Base-by-base conservation (phyloP, 768 basidiomycete species). In the Rhizopogon vesiculosus region DNA sequence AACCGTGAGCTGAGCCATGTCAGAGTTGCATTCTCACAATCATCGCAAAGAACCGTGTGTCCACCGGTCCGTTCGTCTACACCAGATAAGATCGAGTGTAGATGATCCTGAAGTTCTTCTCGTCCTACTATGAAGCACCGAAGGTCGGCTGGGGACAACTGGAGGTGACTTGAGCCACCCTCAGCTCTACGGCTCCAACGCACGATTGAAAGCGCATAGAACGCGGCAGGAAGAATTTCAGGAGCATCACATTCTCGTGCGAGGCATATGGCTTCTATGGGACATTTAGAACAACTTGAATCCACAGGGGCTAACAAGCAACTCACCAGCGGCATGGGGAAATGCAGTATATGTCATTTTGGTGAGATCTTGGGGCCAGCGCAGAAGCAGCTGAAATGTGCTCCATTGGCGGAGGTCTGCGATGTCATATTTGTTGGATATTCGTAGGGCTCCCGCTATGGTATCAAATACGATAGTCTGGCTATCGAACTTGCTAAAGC, bases 361-460 rank as follows among this genome's bases (percentile, higher is more conserved):
- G 12, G 58, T 55, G 18, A 69, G 40, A 19, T 68, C 59, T 16
- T 33, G 29, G 15, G 74, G 74, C 71, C 73, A 75, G 28, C 66
- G 59, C 9, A 57, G 59, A 15, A 58, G 33, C 15, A 73, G 50
- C 25, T 67, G 59, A 5, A 54, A 29, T 40, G 61, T 59, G 8
- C 63, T 65, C 63, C 65, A 69, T 19, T 60, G 44, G 35, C 69
- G 64, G 35, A 74, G 59, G 1, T 54, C 60, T 13, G 59, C 5
- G 22, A 73, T 70, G 18, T 73, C 72, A 54, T 76, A 72, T 57
- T 75, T 76, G 1, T 71, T 74, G 2, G 72, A 60, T 41, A 75
- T 67, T 22, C 68, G 62, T 9, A 74, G 64, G 13, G 66, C 59
- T 12, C 67, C 59, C 0, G 68, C 61, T 2, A 72, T 54, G 2